phyloP scores from a whole-genome alignment of 1,139 yeast species.

The Diutina neorugosa region DNA sequence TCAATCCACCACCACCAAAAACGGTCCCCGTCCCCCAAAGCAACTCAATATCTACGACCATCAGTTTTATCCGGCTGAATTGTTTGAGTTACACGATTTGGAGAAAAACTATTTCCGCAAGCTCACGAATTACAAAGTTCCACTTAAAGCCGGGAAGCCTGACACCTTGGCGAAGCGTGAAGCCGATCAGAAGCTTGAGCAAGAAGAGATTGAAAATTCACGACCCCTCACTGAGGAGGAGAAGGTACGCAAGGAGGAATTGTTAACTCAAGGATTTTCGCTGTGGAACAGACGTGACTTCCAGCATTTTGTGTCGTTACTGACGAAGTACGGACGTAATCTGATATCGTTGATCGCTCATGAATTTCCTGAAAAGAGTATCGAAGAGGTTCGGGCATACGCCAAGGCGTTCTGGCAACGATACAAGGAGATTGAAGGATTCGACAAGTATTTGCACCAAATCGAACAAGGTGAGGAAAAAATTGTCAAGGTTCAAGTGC shows the following conservation, averaged over 20 bases:
- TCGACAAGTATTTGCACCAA: conserved; percentile 51
- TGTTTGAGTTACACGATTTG: conserved; percentile 50
- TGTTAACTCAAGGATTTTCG: conserved; percentile 45
- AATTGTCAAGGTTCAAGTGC: conserved; percentile 42
- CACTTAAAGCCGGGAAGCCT: conserved; percentile 30
- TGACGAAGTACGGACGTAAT: conserved; percentile 59
- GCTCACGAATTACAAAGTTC: conserved; percentile 37
- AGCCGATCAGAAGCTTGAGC: conserved; percentile 45
- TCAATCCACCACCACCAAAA: conserved; percentile 12
- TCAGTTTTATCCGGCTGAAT: conserved; percentile 55
- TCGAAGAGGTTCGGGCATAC: conserved; percentile 58
- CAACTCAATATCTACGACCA: conserved; percentile 62
- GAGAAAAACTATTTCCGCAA: conserved; percentile 51
- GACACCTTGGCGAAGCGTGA: conserved; percentile 32
- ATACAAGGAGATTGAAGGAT: conserved; percentile 57
- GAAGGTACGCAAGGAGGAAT: conserved; percentile 39
- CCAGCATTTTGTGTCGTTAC: conserved; percentile 47
- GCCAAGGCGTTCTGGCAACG: conserved; percentile 58
- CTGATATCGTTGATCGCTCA: conserved; percentile 45
- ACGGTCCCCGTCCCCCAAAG: conserved; percentile 55
- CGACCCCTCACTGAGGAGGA: conserved; percentile 62
- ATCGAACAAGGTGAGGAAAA: conserved; percentile 74
- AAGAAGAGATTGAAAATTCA: conserved; percentile 50
- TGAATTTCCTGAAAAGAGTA: conserved; percentile 54
- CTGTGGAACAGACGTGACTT: conserved; percentile 69